These are phyloP conservation scores for Cicer judaicum DNA, from an alignment of 306 rosid species.

Conservation along the genomic window DNA sequence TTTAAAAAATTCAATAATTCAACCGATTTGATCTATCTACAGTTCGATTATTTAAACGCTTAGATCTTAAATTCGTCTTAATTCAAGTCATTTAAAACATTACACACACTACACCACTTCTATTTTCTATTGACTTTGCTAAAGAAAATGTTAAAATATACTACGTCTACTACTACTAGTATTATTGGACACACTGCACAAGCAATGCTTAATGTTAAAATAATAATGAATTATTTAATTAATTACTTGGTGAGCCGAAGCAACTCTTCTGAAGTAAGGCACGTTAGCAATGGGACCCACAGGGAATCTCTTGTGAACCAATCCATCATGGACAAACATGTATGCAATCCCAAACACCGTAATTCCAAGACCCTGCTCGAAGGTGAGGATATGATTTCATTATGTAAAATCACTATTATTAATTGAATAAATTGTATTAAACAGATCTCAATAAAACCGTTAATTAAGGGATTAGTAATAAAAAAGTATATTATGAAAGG, in stretches of 20 bases:
- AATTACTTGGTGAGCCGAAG: slow-evolving; percentile 88
- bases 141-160: no score
- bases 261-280: slow-evolving; percentile 86
- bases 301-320: slow-evolving; percentile 95
- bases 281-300: slow-evolving; percentile 99
- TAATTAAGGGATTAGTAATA: slow-evolving; percentile 27
- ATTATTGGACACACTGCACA: neutral
- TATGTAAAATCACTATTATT: slow-evolving; percentile 39
- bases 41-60: no score
- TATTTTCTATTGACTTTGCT: neutral
- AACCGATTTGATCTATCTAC: no score
- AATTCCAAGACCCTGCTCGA: slow-evolving; percentile 84
- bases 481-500: slow-evolving; percentile 46
- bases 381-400: slow-evolving; percentile 33
- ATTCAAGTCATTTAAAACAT: no score
- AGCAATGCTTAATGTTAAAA: neutral
- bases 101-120: neutral
- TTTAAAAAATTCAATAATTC: no score
- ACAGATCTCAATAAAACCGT: slow-evolving; percentile 50
- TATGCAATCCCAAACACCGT: slow-evolving; percentile 97
- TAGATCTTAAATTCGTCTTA: no score
- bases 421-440: slow-evolving; percentile 20
- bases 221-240: neutral
- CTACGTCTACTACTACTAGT: no score
- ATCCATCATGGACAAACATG: slow-evolving; percentile 98